Conservation (phyloP, 75 land plant genomes). For the Selaginella moellendorffii region DNA sequence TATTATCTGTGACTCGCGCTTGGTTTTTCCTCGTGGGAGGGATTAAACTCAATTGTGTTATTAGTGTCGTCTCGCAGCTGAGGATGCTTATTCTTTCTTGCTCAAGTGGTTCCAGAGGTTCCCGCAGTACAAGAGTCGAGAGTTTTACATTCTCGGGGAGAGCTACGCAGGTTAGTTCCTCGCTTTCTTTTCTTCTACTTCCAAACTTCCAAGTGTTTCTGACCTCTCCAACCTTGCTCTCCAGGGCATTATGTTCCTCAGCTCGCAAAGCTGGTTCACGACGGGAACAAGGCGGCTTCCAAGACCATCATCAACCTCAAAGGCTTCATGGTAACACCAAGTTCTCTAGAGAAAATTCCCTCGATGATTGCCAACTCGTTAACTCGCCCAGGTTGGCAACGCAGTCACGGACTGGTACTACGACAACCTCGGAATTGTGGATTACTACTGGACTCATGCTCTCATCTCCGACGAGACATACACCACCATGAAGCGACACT, state of each 20-base stretch:
- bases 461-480: constrained; percentile 48
- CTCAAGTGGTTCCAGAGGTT: constrained; percentile 59
- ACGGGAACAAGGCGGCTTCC: constrained; percentile 21
- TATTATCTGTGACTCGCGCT: too few species aligned
- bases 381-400: constrained; percentile 46
- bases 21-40: too few species aligned
- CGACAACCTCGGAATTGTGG: constrained; percentile 42
- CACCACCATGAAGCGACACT: constrained; percentile 24
- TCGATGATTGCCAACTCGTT: background rate
- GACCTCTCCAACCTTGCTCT: too few species aligned
- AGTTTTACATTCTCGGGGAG: constrained; percentile 75
- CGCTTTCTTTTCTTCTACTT: too few species aligned
- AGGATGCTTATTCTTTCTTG: constrained; percentile 58
- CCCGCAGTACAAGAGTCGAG: constrained; percentile 47
- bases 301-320: constrained; percentile 42
- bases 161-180: constrained; percentile 99
- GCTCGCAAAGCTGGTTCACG: constrained; percentile 53
- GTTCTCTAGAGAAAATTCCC: background rate
- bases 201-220: too few species aligned
- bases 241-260: constrained; percentile 92
- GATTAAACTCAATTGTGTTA: background rate
- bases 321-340: constrained; percentile 55
- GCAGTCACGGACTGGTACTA: constrained; percentile 33
- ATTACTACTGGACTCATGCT: constrained; percentile 52
- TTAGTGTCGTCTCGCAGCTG: constrained; percentile 32